These are phyloP conservation scores for Agaricus sinodeliciosus DNA, from an alignment of 768 basidiomycete species.

Conservation along the genomic window DNA sequence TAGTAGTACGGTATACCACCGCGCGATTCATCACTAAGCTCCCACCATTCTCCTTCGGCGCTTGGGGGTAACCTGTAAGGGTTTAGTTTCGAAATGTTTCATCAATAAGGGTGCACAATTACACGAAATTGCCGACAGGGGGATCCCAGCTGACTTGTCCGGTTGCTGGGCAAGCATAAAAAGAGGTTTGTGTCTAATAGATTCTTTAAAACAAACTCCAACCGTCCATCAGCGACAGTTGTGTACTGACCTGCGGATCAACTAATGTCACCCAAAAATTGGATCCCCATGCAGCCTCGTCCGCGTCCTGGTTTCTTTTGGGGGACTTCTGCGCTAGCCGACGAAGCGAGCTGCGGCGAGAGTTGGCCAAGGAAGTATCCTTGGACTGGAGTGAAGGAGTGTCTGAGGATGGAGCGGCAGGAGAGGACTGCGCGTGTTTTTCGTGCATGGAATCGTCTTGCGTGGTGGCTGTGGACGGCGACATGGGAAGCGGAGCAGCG, in stretches of 20 bases:
- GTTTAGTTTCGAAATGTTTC: slow-evolving; percentile 14
- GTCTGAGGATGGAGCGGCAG: slow-evolving; percentile 10
- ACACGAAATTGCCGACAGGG: slow-evolving; percentile 86
- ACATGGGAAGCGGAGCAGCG: not conserved
- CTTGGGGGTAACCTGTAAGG: slow-evolving; percentile 67
- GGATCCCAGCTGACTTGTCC: slow-evolving; percentile 93
- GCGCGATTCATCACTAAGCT: slow-evolving; percentile 77
- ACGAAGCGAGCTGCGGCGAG: slow-evolving; percentile 14
- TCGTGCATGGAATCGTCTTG: slow-evolving; percentile 2
- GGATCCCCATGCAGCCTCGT: slow-evolving; percentile 69
- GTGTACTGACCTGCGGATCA: slow-evolving; percentile 72
- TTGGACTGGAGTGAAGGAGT: slow-evolving; percentile 15
- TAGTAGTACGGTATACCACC: slow-evolving; percentile 90
- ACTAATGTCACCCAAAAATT: slow-evolving; percentile 94
- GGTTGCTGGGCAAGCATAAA: slow-evolving; percentile 90
- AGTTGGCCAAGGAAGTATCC: slow-evolving; percentile 6
- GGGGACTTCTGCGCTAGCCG: slow-evolving; percentile 21
- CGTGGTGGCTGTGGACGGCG: not conserved
- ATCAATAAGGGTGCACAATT: slow-evolving; percentile 22
- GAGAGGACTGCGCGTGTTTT: slow-evolving; percentile 12
- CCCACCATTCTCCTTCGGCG: slow-evolving; percentile 93
- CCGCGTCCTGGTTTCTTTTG: slow-evolving; percentile 24
- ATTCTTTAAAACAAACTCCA: slow-evolving; percentile 2
- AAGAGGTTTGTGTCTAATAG: slow-evolving; percentile 51
- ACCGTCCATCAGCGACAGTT: slow-evolving; percentile 4